Conservation (phyloP, 2,329 filamentous ascomycete genomes). For the Aspergillus sp. region DNA sequence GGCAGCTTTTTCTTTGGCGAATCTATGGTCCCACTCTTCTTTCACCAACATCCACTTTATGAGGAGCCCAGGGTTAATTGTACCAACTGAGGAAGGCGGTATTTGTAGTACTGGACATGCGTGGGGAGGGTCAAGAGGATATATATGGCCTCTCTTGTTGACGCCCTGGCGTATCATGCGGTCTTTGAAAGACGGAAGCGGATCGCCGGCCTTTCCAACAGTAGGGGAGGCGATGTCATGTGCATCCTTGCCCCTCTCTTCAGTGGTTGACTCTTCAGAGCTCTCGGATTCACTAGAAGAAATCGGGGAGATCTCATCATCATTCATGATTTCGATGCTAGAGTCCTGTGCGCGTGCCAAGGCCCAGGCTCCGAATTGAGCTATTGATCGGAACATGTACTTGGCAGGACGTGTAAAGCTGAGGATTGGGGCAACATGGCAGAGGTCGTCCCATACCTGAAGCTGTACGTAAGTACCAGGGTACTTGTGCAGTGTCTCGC, state of each 20-base stretch:
- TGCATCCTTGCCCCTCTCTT: conserved; percentile 17
- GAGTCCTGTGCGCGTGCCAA: conserved; percentile 79
- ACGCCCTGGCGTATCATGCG: conserved; percentile 94
- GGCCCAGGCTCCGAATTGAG: conserved; percentile 92
- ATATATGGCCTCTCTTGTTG: conserved; percentile 75
- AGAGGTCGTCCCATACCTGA: conserved; percentile 94
- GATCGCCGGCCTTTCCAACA: conserved; percentile 87
- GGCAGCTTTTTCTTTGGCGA: conserved; percentile 68
- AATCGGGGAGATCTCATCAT: conserved; percentile 76
- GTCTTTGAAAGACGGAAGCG: conserved; percentile 75
- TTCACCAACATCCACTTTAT: conserved; percentile 82
- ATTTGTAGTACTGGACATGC: conserved; percentile 71
- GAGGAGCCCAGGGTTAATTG: conserved; percentile 79
- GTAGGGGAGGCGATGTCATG: conserved; percentile 37
- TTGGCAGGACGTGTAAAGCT: conserved; percentile 96
- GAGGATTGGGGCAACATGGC: conserved; percentile 89
- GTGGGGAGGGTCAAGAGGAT: conserved; percentile 65
- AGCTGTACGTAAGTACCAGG: conserved; percentile 88
- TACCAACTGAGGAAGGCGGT: conserved; percentile 68
- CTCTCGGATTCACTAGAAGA: conserved; percentile 57
- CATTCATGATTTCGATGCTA: conserved; percentile 79
- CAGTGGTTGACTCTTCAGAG: conserved; percentile 13
- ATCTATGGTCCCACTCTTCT: conserved; percentile 73
- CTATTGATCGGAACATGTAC: conserved; percentile 89
- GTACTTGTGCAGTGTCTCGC: conserved; percentile 64